phyloP scores from a whole-genome alignment of 176 grass and related monocot genomes.

The Phoenix roebelenii region DNA sequence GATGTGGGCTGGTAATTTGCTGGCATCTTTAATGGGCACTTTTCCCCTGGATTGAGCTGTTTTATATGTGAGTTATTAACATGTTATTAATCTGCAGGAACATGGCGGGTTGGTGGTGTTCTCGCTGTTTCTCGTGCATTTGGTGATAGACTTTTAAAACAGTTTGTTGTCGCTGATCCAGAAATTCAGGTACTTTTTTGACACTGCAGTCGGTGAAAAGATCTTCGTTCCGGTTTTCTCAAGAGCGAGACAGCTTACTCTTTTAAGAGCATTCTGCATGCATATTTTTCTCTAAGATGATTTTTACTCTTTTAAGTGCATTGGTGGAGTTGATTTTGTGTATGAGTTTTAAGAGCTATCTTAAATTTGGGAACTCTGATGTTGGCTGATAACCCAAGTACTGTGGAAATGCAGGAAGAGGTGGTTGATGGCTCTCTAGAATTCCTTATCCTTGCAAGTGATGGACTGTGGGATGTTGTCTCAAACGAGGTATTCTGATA shows the following conservation, averaged over 20 bases:
- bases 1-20: conserved; percentile 47
- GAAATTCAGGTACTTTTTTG: conserved; percentile 35
- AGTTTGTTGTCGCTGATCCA: conserved; percentile 45
- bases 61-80: conserved; percentile 2
- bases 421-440: conserved; percentile 32
- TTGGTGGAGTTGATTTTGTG: background rate
- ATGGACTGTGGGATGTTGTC: conserved; percentile 56
- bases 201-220: background rate
- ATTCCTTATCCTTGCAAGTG: conserved; percentile 54
- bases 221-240: background rate
- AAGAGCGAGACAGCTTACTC: background rate
- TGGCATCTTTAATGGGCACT: background rate
- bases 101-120: conserved; percentile 55
- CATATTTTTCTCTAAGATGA: too few relatives aligned
- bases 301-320: too few relatives aligned
- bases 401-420: conserved; percentile 37
- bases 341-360: background rate
- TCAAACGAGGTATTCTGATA: conserved; percentile 35
- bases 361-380: background rate
- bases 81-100: conserved; percentile 20
- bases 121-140: conserved; percentile 55
- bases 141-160: conserved; percentile 55
- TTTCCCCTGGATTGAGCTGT: background rate
- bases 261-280: background rate
- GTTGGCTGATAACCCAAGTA: conserved; percentile 10